Base-by-base conservation (phyloP, 495 filamentous ascomycete genomes). In the Xylaria sp. region DNA sequence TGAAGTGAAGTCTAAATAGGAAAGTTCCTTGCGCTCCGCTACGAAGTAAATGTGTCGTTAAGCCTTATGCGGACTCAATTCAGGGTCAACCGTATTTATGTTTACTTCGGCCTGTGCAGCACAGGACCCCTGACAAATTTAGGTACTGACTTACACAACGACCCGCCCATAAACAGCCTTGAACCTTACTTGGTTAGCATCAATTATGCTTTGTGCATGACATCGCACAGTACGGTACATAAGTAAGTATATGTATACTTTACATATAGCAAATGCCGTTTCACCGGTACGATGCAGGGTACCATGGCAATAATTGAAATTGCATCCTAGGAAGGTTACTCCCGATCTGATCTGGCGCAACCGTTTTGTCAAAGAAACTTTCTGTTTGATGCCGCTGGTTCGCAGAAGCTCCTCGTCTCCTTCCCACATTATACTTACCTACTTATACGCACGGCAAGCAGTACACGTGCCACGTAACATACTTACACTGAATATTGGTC, bases 131-230 rank as follows among this genome's bases (percentile, higher is more conserved):
- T 66, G 63, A 40, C 44, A 66, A 52, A 66, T 66, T 6, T 33
- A 31, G 52, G 4, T 21, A 12, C n/a, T n/a, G n/a, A n/a, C n/a
- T n/a, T n/a, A n/a, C 17, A 37, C 26, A 37, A 5, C 21, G 66
- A 37, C 66, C 66, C 37, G 52, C 37, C 59, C 37, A 0, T 8
- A 4, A 59, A 44, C 24, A 21, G 41, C n/a, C 50, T 41, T 59
- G 59, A 37, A 17, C 59, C 66, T n/a, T n/a, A 33, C 66, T 46
- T 24, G 40, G 67, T 69, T 69, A 69, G 67, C 37, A 48, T 37
- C 43, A 59, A 33, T 29, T 52, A 41, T 26, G 55, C 26, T 67
- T 26, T 9, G 48, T 2, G 17, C 24, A 48, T 41, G 40, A 26
- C 29, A 50, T n/a, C n/a, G n/a, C n/a, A n/a, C n/a, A n/a, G n/a